Base-by-base conservation (phyloP, 345 rosid species). In the Raphanus raphanistrum region DNA sequence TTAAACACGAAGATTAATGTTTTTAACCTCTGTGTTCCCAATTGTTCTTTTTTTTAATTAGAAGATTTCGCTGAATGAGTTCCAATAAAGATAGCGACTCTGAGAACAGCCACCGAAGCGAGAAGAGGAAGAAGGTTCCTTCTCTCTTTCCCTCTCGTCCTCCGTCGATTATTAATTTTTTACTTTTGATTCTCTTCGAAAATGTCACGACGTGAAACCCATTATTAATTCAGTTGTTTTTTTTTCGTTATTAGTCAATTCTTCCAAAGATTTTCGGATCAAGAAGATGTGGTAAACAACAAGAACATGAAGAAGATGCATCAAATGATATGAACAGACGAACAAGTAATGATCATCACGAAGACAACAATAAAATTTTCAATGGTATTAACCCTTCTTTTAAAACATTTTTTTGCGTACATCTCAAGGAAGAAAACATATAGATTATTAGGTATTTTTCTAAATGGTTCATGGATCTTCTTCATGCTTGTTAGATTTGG, bases 41-140 rank as follows among this genome's bases (percentile, higher is more conserved):
- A 15, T 60, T 74, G 15, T 21, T 64, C 33, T 68, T 29, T 8
- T 16, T 28, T 50, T 11, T 28, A 57, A 63, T 73, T 50, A 21
- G 28, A 38, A 69, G 43, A 69, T 55, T 63, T 79, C 26, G 68
- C 58, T 74, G 79, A 79, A 79, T 79, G 82, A 74, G 79, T 79
- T 68, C 74, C 59, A 68, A 67, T 27, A 66, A 52, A 73, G 77
- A 72, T 32, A 66, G 65, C 11, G 82, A 79, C 72, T 84, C 89
- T 16, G 71, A 76, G 82, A 88, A 73, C 60, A 79, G 61, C 78
- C 59, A 52, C 65, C 77, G 82, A 85, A 78, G 73, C 66, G 89
- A 91, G 69, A 93, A 81, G 88, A 92, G 84, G 83, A 94, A 88
- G 84, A 94, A 83, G 90, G 98, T 92, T 55, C 28, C 17, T 50